Evolutionary conservation across 2,329 filamentous ascomycete genomes (phyloP), one percentile per base, ranked within the genome.

Genomic region (Fusarium chaquense): DNA sequence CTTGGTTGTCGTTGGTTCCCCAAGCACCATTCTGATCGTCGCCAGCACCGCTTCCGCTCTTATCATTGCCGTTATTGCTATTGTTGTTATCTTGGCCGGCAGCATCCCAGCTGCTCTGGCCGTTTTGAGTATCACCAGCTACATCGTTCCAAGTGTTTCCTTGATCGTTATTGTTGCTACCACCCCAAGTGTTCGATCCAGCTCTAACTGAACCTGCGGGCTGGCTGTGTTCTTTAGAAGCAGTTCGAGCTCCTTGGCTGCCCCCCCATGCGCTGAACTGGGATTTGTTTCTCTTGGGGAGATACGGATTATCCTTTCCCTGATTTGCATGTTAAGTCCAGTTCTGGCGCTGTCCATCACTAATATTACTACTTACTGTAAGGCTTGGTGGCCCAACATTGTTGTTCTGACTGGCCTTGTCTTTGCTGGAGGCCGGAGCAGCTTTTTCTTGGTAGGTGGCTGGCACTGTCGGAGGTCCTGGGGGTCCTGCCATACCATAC

Each of bases 371-470:
- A 62, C 65, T 65, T 62, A 75, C 73, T 55, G 61, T 72, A 40
- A 46, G 32, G 32, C 61, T 67, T 43, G 57, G 35, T 4, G 78
- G 77, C 1, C 69, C 74, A 35, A 80, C 74, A 43, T 81, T 80
- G 67, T 78, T 77, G 67, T 78, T 76, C 12, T 55, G 55, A 11
- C 75, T 74, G 12, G 58, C 63, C 26, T 71, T 65, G 32, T 73
- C 59, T 57, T 75, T 74, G 46, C 57, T 73, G 1, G 65, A 65
- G 30, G 72, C 43, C 5, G 58, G 62, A 18, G 50, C 43, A 12
- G 40, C 47, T 46, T 47, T 67, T 67, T 10, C 49, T 18, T 28
- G 13, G 24, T 52, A 52, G 7, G 59, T 30, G 8, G 12, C 43
- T 49, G 11, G 58, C 18, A 45, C 60, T n/a, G 67, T 64, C 1